These are phyloP conservation scores for Pseudohyphozyma bogoriensis DNA, from an alignment of 768 basidiomycete species.

Conservation along the genomic window DNA sequence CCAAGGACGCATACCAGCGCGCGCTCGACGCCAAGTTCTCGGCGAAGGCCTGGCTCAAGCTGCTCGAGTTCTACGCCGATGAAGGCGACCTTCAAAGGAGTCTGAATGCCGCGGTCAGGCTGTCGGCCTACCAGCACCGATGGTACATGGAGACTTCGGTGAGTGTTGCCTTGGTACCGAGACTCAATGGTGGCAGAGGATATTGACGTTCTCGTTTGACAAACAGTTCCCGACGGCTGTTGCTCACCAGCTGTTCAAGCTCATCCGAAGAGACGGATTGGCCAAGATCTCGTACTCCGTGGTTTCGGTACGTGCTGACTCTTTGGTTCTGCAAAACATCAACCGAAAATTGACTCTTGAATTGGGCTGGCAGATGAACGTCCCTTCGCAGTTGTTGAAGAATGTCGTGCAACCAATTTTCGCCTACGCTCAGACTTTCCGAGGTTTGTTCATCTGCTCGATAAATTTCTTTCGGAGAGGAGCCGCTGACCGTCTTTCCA, in stretches of 20 bases:
- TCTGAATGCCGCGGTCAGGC: constrained; percentile 81
- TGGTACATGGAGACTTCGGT: constrained; percentile 85
- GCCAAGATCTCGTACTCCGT: constrained; percentile 88
- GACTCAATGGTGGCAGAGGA: background rate
- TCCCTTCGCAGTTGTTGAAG: constrained; percentile 26
- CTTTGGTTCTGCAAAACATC: background rate
- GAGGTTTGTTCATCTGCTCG: background rate
- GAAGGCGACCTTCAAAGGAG: constrained; percentile 87
- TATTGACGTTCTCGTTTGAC: background rate
- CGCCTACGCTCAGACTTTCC: constrained; percentile 25
- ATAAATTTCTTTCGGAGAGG: background rate
- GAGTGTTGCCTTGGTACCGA: constrained; percentile 36
- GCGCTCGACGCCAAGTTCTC: constrained; percentile 83
- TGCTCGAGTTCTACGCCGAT: constrained; percentile 93
- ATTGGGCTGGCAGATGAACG: constrained; percentile 21
- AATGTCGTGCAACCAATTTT: constrained; percentile 27
- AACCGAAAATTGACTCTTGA: background rate
- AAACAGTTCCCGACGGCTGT: constrained; percentile 41
- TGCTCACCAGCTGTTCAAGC: constrained; percentile 80
- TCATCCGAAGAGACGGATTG: constrained; percentile 84
- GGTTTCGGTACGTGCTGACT: constrained; percentile 45
- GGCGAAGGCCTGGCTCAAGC: constrained; percentile 81
- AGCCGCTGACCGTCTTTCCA: too few relatives aligned
- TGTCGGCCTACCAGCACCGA: constrained; percentile 74
- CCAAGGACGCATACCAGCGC: constrained; percentile 89